Evolutionary conservation across 2,329 filamentous ascomycete genomes (phyloP).

Genomic region (Diaporthe ampelina): DNA sequence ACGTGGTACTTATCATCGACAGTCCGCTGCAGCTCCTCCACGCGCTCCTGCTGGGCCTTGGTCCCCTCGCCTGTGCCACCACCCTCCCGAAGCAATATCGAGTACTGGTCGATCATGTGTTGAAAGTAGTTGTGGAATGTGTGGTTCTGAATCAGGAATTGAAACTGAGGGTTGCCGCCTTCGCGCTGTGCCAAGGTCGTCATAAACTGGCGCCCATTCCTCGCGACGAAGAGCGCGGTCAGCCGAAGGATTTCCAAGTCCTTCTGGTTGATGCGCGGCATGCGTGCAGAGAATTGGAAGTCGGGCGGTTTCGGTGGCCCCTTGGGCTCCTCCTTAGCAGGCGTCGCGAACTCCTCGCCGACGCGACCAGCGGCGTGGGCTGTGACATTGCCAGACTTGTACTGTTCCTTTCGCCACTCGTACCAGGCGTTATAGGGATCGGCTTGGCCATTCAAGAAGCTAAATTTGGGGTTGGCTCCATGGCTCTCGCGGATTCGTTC

Average conservation of each 20-base stretch:
- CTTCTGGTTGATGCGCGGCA: conserved; percentile 97
- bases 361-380: conserved; percentile 81
- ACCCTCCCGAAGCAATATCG: conserved; percentile 78
- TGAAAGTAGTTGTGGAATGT: conserved; percentile 97
- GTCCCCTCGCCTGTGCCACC: conserved; percentile 76
- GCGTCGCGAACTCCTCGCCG: conserved; percentile 69
- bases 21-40: conserved; percentile 81
- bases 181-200: conserved; percentile 91
- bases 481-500: conserved; percentile 90
- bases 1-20: conserved; percentile 84
- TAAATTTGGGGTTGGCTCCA: conserved; percentile 88
- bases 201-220: conserved; percentile 93
- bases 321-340: conserved; percentile 75
- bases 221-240: conserved; percentile 92
- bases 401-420: conserved; percentile 89
- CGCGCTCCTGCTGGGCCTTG: conserved; percentile 78
- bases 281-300: conserved; percentile 94
- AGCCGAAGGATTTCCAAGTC: conserved; percentile 82
- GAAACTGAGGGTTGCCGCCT: conserved; percentile 92
- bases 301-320: conserved; percentile 88
- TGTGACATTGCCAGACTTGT: conserved; percentile 86
- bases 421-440: conserved; percentile 94
- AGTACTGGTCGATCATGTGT: conserved; percentile 92
- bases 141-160: conserved; percentile 95
- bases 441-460: conserved; percentile 83